Base-by-base conservation (phyloP, 306 rosid genomes). In the Prunus mume region DNA sequence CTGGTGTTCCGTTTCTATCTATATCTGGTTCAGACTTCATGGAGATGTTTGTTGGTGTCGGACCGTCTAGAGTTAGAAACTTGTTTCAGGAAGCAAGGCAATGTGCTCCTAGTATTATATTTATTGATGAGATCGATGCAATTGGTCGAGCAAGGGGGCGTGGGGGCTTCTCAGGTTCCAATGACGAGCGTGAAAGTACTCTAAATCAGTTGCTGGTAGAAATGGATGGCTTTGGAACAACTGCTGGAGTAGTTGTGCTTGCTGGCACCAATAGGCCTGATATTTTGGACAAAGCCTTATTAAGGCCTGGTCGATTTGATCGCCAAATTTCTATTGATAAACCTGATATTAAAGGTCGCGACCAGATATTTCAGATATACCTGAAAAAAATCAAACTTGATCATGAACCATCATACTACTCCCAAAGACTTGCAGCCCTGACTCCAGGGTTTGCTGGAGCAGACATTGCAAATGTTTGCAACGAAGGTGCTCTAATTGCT, bases 361-460 rank as follows among this genome's bases (percentile, higher is more conserved):
- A 92, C 50, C 97, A 95, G 86, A 90, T 92, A 55, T 95, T 95
- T 82, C 93, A 84, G 84, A 87, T 95, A 51, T 95, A 95, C 83
- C 77, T 95, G 81, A 90, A 88, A 63, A 95, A 82, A 83, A 86
- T 95, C 75, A 95, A 95, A 83, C 97, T 95, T 78, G 92, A 92
- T 79, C 97, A 83, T 11, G 84, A 86, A 72, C 98, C 98, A 71
- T 86, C 93, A 57, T 95, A 79, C 79, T 95, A 67, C 85, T 95
- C 98, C 8, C 96, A 90, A 65, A 89, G 97, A 85, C 97, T 95
- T 69, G 97, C 98, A 46, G 97, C 98, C 57, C 90, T 92, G 49
- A 95, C 97, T n/a, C 98, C 98, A 47, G 98, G 98, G 73, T 92
- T 95, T 89, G 97, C 97, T 30, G 98, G 98, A 75, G 98, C 98